These are phyloP conservation scores for Phalaenopsis hybrid DNA, from an alignment of 116 monocot genomes.

Conservation along the genomic window DNA sequence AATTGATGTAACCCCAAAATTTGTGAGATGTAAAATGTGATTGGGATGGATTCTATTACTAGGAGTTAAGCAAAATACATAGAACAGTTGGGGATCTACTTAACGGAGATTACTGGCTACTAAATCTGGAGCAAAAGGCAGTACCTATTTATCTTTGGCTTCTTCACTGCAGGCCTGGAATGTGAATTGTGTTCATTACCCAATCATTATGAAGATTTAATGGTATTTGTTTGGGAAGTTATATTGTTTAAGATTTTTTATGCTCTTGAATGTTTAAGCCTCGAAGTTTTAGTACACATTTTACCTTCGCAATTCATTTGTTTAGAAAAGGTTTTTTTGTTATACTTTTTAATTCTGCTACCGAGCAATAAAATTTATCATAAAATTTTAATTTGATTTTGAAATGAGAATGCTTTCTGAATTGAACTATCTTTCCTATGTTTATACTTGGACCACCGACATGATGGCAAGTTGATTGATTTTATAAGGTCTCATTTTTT, in stretches of 20 bases:
- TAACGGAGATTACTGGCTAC: neutral
- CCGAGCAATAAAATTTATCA: neutral
- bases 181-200: neutral
- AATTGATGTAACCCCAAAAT: neutral
- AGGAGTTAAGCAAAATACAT: neutral
- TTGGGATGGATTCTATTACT: neutral
- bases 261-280: neutral
- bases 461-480: neutral
- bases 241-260: neutral
- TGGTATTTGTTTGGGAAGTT: neutral
- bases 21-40: no score
- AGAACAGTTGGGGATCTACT: neutral
- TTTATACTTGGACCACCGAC: neutral
- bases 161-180: neutral
- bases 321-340: neutral
- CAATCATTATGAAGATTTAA: neutral
- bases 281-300: neutral
- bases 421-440: neutral
- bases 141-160: neutral
- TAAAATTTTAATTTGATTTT: neutral
- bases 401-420: constrained; percentile 6
- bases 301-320: neutral
- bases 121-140: neutral
- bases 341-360: no score
- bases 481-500: neutral